Percentiles rank a stretch among this genome's conserved stretches.
phyloP scores from a whole-genome alignment of 176 grass and related monocot species.

The Tillandsia fasciculata region DNA sequence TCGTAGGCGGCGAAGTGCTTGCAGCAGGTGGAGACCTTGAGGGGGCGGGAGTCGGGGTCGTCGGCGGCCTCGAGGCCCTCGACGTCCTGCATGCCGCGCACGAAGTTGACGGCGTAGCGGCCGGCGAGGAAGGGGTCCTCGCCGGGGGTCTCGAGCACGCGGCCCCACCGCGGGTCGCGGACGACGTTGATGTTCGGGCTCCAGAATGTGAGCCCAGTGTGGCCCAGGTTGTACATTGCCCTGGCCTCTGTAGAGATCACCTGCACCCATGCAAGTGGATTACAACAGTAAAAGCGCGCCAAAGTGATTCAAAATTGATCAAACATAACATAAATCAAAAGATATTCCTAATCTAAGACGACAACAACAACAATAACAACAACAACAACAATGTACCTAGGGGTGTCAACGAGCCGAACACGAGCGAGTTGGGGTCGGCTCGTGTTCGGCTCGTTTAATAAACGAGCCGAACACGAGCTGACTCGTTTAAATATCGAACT shows the following conservation, averaged over 20 bases:
- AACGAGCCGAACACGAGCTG: too few relatives aligned
- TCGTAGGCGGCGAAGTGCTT: conserved; percentile 74
- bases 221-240: conserved; percentile 31
- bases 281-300: too few relatives aligned
- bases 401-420: too few relatives aligned
- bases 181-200: conserved; percentile 73
- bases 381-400: conserved; percentile 24
- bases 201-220: conserved; percentile 67
- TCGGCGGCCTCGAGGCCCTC: not conserved
- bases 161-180: conserved; percentile 64
- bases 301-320: too few relatives aligned
- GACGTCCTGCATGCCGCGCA: conserved; percentile 50
- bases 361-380: not conserved
- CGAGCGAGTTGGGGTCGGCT: too few relatives aligned
- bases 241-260: conserved; percentile 11
- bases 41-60: not conserved
- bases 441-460: too few relatives aligned
- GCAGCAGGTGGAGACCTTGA: conserved; percentile 69
- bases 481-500: too few relatives aligned
- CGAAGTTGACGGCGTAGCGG: conserved; percentile 49
- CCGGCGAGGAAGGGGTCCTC: conserved; percentile 47
- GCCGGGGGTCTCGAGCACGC: conserved; percentile 80
- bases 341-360: not conserved
- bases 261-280: not conserved
- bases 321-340: not conserved